phyloP scores from a whole-genome alignment of 768 basidiomycete species.

The Mycena haematopus region DNA sequence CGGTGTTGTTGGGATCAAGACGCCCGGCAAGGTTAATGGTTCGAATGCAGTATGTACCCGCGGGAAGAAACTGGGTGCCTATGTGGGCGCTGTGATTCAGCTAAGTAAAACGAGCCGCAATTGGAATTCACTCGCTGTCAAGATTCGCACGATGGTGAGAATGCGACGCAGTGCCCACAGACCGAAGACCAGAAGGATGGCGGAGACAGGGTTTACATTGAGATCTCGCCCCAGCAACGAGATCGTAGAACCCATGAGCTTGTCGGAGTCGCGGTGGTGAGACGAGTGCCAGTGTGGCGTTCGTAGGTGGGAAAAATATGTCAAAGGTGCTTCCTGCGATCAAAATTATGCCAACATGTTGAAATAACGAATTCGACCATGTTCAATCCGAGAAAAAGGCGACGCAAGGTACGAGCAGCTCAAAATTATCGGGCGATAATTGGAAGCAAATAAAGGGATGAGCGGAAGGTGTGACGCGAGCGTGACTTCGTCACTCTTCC shows the following conservation, averaged over 20 bases:
- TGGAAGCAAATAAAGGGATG: too few species aligned
- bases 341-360: too few species aligned
- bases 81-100: background rate
- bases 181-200: background rate
- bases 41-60: constrained; percentile 36
- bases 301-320: too few species aligned
- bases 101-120: too few species aligned
- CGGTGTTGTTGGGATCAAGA: constrained; percentile 34
- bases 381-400: too few species aligned
- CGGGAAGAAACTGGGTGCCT: constrained; percentile 25
- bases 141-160: background rate
- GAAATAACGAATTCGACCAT: too few species aligned
- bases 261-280: background rate
- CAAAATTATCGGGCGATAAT: too few species aligned
- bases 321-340: too few species aligned
- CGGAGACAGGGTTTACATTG: background rate
- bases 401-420: too few species aligned
- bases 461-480: too few species aligned
- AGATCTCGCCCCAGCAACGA: constrained; percentile 9
- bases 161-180: constrained; percentile 4
- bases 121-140: background rate
- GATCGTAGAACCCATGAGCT: background rate
- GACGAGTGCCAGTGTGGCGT: background rate
- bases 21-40: constrained; percentile 37
- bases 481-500: too few species aligned